These are phyloP conservation scores for Gastrodia elata DNA, from an alignment of 106 monocot species.

Conservation along the genomic window DNA sequence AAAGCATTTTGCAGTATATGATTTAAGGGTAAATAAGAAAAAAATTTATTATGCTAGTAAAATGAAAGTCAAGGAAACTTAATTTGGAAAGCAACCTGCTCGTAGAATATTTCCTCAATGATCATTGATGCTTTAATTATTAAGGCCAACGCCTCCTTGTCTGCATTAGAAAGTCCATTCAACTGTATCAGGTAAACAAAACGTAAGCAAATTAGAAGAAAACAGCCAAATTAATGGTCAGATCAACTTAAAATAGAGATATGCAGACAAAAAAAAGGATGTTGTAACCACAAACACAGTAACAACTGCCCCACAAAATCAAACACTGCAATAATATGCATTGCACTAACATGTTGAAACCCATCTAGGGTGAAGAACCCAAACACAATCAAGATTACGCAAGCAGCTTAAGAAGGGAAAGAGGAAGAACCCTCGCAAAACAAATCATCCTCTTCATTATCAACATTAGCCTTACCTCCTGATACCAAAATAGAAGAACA, in stretches of 20 bases:
- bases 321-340: background rate
- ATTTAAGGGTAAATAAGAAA: background rate
- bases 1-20: background rate
- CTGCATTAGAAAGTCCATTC: slow-evolving; percentile 53
- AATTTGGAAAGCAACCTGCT: slow-evolving; percentile 40
- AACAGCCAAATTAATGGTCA: background rate
- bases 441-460: too few relatives aligned
- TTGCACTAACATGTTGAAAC: background rate
- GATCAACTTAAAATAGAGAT: background rate
- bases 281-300: background rate
- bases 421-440: too few relatives aligned
- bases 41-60: background rate
- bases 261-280: background rate
- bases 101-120: slow-evolving; percentile 75
- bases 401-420: background rate
- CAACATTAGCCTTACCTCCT: too few relatives aligned
- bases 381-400: background rate
- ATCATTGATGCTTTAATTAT: slow-evolving; percentile 70
- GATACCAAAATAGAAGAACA: too few relatives aligned
- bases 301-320: background rate
- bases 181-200: slow-evolving; percentile 37
- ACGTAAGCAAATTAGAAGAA: background rate
- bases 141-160: slow-evolving; percentile 53
- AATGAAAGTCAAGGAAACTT: background rate
- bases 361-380: background rate